Evolutionary conservation across 2,329 filamentous ascomycete genomes (phyloP).

Genomic region (Didymella exigua): DNA sequence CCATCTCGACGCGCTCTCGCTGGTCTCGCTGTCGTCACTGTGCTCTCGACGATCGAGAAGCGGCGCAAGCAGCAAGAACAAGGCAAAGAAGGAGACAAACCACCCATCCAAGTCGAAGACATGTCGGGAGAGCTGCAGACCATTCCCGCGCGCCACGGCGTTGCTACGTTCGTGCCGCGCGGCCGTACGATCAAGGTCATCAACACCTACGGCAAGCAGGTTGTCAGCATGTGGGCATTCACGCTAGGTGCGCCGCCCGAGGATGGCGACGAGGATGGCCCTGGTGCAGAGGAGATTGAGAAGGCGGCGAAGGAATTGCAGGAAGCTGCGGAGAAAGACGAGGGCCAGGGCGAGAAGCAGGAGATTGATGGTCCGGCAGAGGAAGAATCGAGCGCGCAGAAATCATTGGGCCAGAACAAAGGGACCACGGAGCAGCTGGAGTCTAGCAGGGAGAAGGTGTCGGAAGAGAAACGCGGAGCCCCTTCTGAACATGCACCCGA

Average conservation of each 20-base stretch:
- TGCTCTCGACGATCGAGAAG: conserved; percentile 42
- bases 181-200: conserved; percentile 57
- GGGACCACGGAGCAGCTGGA: conserved; percentile 2
- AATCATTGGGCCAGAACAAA: conserved; percentile 1
- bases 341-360: conserved; percentile 6
- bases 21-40: conserved; percentile 43
- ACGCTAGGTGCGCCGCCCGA: conserved; percentile 53
- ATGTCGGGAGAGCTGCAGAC: conserved; percentile 53
- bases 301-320: conserved; percentile 31
- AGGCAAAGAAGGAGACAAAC: conserved; percentile 14
- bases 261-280: conserved; percentile 35
- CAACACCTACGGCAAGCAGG: conserved; percentile 58
- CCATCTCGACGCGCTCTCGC: conserved; percentile 43
- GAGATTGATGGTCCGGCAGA: not conserved
- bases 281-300: conserved; percentile 34
- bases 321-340: conserved; percentile 25
- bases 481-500: conserved; percentile 42
- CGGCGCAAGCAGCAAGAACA: conserved; percentile 36
- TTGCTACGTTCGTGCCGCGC: conserved; percentile 57
- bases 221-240: conserved; percentile 58
- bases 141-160: conserved; percentile 57
- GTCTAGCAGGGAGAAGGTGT: not conserved
- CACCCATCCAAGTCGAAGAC: conserved; percentile 26
- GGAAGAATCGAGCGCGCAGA: not conserved
- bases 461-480: conserved; percentile 18